Percentiles rank a stretch among this genome's conserved stretches.
These are phyloP conservation scores for Hypoxylon lienhwacheense DNA, from an alignment of 495 filamentous ascomycete genomes.

Conservation along the genomic window DNA sequence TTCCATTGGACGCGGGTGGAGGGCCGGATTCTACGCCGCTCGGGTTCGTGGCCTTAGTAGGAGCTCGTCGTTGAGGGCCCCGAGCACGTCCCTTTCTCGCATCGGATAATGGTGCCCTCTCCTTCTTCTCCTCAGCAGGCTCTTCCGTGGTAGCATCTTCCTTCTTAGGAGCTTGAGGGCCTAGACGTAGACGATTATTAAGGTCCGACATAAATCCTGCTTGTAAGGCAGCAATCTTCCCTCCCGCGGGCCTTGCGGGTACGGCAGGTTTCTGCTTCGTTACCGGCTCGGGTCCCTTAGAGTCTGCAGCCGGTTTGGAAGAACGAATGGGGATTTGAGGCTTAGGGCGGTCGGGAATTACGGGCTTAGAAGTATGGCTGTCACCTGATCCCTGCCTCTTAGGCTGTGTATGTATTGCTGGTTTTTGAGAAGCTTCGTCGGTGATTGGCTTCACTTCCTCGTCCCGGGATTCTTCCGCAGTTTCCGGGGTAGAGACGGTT, in stretches of 20 bases:
- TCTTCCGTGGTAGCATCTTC: constrained; percentile 62
- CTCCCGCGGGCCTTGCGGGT: constrained; percentile 75
- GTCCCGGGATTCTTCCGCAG: constrained; percentile 48
- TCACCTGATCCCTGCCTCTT: constrained; percentile 53
- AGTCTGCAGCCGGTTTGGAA: constrained; percentile 52
- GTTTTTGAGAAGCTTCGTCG: constrained; percentile 46
- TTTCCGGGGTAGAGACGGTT: constrained; percentile 68
- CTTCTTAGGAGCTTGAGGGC: constrained; percentile 73
- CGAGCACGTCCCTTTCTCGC: constrained; percentile 87
- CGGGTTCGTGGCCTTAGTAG: constrained; percentile 52
- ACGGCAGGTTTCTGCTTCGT: constrained; percentile 73
- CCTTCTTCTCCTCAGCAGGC: constrained; percentile 58
- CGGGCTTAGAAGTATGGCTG: constrained; percentile 41
- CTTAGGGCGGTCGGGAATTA: constrained; percentile 67
- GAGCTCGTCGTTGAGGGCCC: constrained; percentile 77
- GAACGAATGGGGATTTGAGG: constrained; percentile 76
- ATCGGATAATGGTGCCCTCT: constrained; percentile 79
- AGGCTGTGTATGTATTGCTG: constrained; percentile 48
- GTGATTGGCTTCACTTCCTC: constrained; percentile 34
- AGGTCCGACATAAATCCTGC: constrained; percentile 88
- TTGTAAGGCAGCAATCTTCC: constrained; percentile 88
- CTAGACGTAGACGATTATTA: constrained; percentile 79
- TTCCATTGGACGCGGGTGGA: constrained; percentile 31
- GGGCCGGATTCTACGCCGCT: constrained; percentile 34
- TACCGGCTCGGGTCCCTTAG: constrained; percentile 46